Evolutionary conservation across 768 basidiomycete genomes (phyloP), one percentile per base, ranked within the genome.

Genomic region (Boletus vermiculosoides): DNA sequence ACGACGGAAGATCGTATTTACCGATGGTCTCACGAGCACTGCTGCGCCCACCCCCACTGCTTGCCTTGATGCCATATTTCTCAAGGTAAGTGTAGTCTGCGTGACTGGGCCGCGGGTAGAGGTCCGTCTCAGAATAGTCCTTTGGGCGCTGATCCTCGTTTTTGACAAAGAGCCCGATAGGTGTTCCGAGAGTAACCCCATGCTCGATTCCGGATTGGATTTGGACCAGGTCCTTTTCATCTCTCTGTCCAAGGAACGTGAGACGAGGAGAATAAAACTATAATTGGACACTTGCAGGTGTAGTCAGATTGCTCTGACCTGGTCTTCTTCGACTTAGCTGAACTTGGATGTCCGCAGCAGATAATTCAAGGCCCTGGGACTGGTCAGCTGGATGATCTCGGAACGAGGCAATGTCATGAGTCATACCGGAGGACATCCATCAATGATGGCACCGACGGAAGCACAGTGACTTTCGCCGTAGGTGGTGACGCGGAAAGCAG

Each of bases 61-160:
- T 94, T 0, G 97, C 97, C 78, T 98, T 98, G 72, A 98, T 74
- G 31, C 94, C 94, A 70, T 98, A 99, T 66, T 99, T 99, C 64
- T 93, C 87, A 56, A 98, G 85, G 74, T 99, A 99, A 16, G 97
- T 99, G 73, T 89, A 97, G 73, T 99, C 97, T 13, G 97, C 97
- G 67, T 99, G 97, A 62, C 90, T 93, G 30, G 97, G 97, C 22
- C 97, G 88, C 33, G 97, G 97, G 78, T 94, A 99, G 52, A 94
- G 77, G 70, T 99, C 97, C 0, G 97, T 98, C 78, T 98, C 97
- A 61, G 94, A 87, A 75, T 99, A 99, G 74, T 99, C 97, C 67
- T 98, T 91, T 20, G 97, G 97, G 30, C 97, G 82, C 70, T 99
- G 97, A 72, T 99, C 97, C 76, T 98, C 94, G 74, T 99, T 99